A percentile compares a stretch with the other conserved stretches of the same genome.
Evolutionary conservation across 2,329 filamentous ascomycete genomes (phyloP).

Genomic region (Aureobasidium sp.): DNA sequence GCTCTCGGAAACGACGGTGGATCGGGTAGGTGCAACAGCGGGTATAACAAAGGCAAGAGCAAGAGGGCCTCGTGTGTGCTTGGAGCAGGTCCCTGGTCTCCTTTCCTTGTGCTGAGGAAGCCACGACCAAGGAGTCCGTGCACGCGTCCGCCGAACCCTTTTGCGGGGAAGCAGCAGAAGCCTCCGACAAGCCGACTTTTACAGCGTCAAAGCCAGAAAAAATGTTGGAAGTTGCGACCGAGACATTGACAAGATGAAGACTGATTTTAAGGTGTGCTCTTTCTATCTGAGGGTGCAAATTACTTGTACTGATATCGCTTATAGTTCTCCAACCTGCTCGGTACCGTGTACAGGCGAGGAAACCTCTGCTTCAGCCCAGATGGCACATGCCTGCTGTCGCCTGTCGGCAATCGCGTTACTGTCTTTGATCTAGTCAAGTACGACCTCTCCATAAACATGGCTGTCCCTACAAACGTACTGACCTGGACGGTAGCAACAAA

Average conservation of each 20-base stretch:
- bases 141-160: neutral
- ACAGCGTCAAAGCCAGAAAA: constrained; percentile 3
- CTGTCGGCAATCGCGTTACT: constrained; percentile 90
- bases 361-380: constrained; percentile 95
- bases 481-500: constrained; percentile 55
- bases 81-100: neutral
- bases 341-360: constrained; percentile 96
- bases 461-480: neutral
- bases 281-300: no score
- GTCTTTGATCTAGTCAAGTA: constrained; percentile 96
- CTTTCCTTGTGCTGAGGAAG: constrained; percentile 8
- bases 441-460: constrained; percentile 18
- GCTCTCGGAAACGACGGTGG: neutral
- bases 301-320: no score
- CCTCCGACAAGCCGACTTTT: constrained; percentile 10
- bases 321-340: constrained; percentile 93
- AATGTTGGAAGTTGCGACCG: constrained; percentile 8
- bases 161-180: constrained; percentile 6
- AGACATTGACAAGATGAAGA: constrained; percentile 70
- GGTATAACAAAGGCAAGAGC: neutral
- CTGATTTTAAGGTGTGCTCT: constrained; percentile 76
- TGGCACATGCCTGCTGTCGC: constrained; percentile 90
- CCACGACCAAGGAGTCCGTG: neutral
- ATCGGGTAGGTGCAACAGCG: neutral
- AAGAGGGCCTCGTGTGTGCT: neutral